Conservation (phyloP, 768 basidiomycete genomes). For the Mycena belliarum region DNA sequence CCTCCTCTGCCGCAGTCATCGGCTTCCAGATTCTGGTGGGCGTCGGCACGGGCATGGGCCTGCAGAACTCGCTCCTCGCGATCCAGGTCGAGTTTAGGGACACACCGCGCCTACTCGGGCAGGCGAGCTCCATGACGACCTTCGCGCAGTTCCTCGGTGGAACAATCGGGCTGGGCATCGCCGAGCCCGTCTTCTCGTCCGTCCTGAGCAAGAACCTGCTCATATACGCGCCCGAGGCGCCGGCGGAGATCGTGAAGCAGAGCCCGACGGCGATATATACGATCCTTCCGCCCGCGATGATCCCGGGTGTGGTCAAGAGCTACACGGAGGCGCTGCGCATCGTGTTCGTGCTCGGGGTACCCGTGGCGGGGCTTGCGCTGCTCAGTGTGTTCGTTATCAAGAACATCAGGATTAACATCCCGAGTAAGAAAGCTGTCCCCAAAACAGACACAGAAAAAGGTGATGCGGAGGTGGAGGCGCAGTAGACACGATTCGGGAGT, state of each 20-base stretch:
- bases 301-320: slow-evolving; percentile 18
- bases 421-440: too few relatives aligned
- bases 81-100: slow-evolving; percentile 21
- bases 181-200: slow-evolving; percentile 17
- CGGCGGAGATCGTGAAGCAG: slow-evolving; percentile 10
- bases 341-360: too few relatives aligned
- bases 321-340: slow-evolving; percentile 8
- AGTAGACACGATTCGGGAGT: too few relatives aligned
- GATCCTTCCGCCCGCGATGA: slow-evolving; percentile 7
- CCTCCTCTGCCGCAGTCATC: slow-evolving; percentile 1
- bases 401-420: too few relatives aligned
- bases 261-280: slow-evolving; percentile 20
- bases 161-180: slow-evolving; percentile 9
- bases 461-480: too few relatives aligned
- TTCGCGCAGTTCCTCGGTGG: slow-evolving; percentile 23
- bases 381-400: too few relatives aligned
- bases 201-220: slow-evolving; percentile 11
- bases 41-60: slow-evolving; percentile 21
- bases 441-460: too few relatives aligned
- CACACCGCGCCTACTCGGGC: slow-evolving; percentile 6
- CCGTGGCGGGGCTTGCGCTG: too few relatives aligned
- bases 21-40: slow-evolving; percentile 23
- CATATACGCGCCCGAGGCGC: slow-evolving; percentile 18
- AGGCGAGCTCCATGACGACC: slow-evolving; percentile 20
- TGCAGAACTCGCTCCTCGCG: slow-evolving; percentile 24